Conservation (phyloP, 306 rosid genomes). For the Citrullus amarus region DNA sequence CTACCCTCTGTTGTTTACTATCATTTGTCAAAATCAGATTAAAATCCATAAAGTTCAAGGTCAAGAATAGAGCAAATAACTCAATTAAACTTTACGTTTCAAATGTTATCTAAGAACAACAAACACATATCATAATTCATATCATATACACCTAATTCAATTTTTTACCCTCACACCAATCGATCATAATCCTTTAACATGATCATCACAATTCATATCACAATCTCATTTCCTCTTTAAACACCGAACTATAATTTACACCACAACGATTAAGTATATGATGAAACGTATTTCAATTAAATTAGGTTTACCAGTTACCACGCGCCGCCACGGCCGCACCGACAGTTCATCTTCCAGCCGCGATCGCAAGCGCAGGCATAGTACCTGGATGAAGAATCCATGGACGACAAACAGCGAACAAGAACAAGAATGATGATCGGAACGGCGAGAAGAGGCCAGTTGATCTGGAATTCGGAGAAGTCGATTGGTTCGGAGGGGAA, state of each 20-base stretch:
- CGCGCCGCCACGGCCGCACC: neutral
- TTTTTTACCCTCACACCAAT: neutral
- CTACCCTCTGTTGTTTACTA: neutral
- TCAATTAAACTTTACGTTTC: neutral
- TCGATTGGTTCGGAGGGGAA: conserved; percentile 5
- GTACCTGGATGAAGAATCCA: neutral
- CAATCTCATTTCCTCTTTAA: neutral
- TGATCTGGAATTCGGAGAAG: conserved; percentile 20
- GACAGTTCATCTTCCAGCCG: conserved; percentile 5
- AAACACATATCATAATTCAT: neutral
- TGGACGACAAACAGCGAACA: conserved; percentile 31
- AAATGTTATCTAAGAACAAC: neutral
- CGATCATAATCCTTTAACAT: neutral
- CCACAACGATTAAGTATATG: neutral
- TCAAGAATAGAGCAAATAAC: neutral
- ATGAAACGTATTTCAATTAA: neutral
- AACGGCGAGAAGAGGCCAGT: conserved; percentile 23
- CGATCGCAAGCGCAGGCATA: conserved; percentile 3
- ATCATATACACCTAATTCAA: neutral
- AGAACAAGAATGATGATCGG: conserved; percentile 31
- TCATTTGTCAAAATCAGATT: neutral
- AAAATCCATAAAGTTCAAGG: neutral
- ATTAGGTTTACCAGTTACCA: neutral
- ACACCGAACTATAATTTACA: neutral
- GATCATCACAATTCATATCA: neutral